Conservation (phyloP, 2,329 filamentous ascomycete genomes). For the Harringtonia lauricola region DNA sequence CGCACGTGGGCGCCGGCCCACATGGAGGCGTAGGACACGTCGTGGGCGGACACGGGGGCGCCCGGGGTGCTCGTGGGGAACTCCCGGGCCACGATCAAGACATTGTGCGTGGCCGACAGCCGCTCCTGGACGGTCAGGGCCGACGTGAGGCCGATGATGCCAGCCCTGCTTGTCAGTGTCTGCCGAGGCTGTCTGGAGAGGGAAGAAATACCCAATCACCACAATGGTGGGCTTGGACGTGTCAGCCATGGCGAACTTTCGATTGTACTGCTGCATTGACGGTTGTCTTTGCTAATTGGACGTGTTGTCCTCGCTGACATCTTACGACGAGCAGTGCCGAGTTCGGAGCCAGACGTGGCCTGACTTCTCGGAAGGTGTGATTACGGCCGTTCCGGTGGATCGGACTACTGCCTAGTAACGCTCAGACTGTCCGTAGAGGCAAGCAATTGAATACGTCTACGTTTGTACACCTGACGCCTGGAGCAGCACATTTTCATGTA, state of each 20-base stretch:
- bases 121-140: slow-evolving; percentile 33
- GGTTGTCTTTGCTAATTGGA: too few relatives aligned
- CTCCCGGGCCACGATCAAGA: slow-evolving; percentile 30
- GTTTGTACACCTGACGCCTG: too few relatives aligned
- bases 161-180: slow-evolving; percentile 26
- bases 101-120: slow-evolving; percentile 17
- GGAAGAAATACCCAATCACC: slow-evolving; percentile 1
- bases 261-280: too few relatives aligned
- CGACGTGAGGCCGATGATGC: slow-evolving; percentile 37
- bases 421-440: too few relatives aligned
- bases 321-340: too few relatives aligned
- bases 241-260: not conserved
- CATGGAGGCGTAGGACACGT: slow-evolving; percentile 43
- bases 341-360: too few relatives aligned
- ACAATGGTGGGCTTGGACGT: not conserved
- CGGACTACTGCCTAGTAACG: too few relatives aligned
- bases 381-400: too few relatives aligned
- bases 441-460: too few relatives aligned
- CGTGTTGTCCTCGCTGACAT: too few relatives aligned
- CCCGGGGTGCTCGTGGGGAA: slow-evolving; percentile 23
- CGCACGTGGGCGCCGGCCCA: slow-evolving; percentile 46
- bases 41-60: not conserved
- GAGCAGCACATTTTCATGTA: too few relatives aligned
- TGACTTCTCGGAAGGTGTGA: too few relatives aligned
- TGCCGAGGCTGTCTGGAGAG: not conserved